A percentile compares a stretch with the other conserved stretches of the same genome.
Conservation (phyloP, 768 basidiomycete genomes). For the Mycena polygramma region DNA sequence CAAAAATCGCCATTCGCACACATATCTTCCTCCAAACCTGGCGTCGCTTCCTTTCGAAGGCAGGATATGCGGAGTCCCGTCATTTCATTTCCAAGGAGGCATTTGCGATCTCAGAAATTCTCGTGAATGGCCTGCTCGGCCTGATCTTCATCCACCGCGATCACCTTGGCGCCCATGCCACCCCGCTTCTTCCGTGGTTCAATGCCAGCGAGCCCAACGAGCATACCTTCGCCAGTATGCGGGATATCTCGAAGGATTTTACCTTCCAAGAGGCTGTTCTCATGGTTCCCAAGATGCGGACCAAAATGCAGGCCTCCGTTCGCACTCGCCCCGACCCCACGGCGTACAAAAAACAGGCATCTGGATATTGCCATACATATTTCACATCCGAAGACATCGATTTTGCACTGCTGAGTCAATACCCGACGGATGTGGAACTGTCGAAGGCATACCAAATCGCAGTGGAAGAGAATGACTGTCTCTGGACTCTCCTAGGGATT, state of each 20-base stretch:
- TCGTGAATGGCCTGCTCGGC: no score
- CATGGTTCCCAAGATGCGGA: slow-evolving; percentile 2
- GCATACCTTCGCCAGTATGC: slow-evolving; percentile 33
- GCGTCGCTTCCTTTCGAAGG: no score
- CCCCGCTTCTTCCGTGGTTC: slow-evolving; percentile 20
- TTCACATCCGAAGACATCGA: slow-evolving; percentile 9
- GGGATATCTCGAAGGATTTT: background rate
- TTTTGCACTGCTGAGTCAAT: background rate
- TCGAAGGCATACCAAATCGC: slow-evolving; percentile 2
- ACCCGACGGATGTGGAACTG: slow-evolving; percentile 3
- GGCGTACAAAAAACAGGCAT: slow-evolving; percentile 13
- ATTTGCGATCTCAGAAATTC: no score
- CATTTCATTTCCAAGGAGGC: no score
- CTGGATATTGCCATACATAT: no score
- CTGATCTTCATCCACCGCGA: no score
- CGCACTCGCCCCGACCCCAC: background rate
- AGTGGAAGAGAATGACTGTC: slow-evolving; percentile 14
- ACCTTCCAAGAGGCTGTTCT: no score
- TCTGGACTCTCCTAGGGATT: no score
- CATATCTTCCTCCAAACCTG: no score
- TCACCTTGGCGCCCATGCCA: no score
- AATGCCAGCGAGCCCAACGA: slow-evolving; percentile 18
- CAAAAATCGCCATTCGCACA: no score
- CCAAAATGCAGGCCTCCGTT: slow-evolving; percentile 4
- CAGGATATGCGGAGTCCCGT: no score